Evolutionary conservation across 1,139 yeast species (phyloP), one percentile per base, ranked within the genome.

Genomic region (Spathaspora jeffriesii): DNA sequence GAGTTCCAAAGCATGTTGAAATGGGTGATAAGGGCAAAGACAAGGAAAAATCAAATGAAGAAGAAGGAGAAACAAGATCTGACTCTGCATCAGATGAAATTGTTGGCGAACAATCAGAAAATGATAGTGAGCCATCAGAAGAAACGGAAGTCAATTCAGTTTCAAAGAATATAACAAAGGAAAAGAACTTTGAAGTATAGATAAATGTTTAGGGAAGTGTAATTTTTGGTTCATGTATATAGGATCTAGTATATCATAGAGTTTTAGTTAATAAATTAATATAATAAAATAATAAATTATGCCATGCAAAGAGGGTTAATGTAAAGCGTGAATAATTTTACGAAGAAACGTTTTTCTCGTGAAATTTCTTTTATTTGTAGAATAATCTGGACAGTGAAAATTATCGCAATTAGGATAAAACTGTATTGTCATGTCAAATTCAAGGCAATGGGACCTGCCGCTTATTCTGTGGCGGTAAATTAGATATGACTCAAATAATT

Each of bases 1-100:
- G 60, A 38, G 52, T 70, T 27, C 76, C 76, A n/a, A 64, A 58
- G 45, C 57, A 61, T 31, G 52, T 56, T 25, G 67, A 70, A 37
- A 62, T 69, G 17, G 51, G 54, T 31, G 58, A 51, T 17, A 58
- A 57, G 17, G 57, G 56, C 8, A 60, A 58, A 23, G 48, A 45
- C 14, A 48, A 50, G 17, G 50, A 46, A 42, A 42, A 36, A 17
- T 42, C 46, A 15, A 30, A 14, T 7, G 46, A 25, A 18, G 43
- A 23, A 4, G 34, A 20, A 13, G 44, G 21, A 14, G 47, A 40
- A 37, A 25, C 28, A 2, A 41, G 43, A 23, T 25, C 11, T 42
- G 41, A 25, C 4, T 20, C n/a, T 14, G 31, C 23, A 15, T 13
- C 28, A 21, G 25, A 32, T 14, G 18, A 18, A 34, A 34, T 18